Base-by-base conservation (phyloP, 257 asterid species). In the Solanum ossicruentum region DNA sequence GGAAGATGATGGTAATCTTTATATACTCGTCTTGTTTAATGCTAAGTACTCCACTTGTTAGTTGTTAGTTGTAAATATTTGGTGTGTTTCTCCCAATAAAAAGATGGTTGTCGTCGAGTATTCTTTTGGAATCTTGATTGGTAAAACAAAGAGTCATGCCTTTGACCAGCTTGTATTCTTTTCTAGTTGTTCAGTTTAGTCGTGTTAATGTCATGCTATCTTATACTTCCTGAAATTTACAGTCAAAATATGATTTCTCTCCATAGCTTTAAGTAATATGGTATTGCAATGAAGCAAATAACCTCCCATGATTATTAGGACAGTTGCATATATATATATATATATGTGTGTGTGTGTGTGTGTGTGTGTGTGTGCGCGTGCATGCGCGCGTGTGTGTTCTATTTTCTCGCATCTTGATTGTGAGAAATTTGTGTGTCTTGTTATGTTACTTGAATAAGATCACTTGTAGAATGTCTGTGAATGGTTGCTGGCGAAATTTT, bases 1-100 rank as follows among this genome's bases (percentile, higher is more conserved):
- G 98, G 98, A 96, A 95, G 92, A 95, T 96, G 99, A 93, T 95
- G 98, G 99, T 96, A 92, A 88, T n/a, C 51, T 2, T 67, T 75
- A 70, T 36, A 45, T 72, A 6, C 83, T 85, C 39, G 36, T 86
- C 3, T 16, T 0, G 1, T 51, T 16, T 15, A 21, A 51, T 51
- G 47, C 23, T 77, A 8, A 4, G 21, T 23, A 67, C 12, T 67
- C 21, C 75, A 0, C 11, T 0, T 9, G 2, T 2, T 54, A 26
- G 65, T 77, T 16, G 65, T 75, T 75, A 49, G 17, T 63, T 49
- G 10, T 77, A 51, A 77, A 52, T 51, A 77, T 77, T 51, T 77
- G 82, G 47, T 77, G 63, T 51, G 4, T 51, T 26, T 77, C 39
- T 73, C 4, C 82, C 63, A 51, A 23, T 77, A 49, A 15, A 23